Evolutionary conservation across 2,329 filamentous ascomycete genomes (phyloP).

Genomic region (Geosmithia flava): DNA sequence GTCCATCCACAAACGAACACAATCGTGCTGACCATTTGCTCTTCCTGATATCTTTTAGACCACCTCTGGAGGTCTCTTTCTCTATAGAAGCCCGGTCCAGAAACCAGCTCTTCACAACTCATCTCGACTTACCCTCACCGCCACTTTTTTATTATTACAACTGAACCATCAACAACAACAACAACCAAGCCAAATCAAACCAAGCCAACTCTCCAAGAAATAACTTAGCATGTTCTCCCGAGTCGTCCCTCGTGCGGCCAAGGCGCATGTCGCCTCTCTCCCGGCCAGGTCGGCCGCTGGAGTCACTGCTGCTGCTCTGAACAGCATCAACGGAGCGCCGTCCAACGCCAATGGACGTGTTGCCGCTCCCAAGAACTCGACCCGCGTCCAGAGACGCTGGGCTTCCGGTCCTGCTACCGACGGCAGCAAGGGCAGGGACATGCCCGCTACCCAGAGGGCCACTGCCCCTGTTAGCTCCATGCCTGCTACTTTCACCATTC

Average conservation of each 20-base stretch:
- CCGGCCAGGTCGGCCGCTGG: not conserved
- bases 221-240: not conserved
- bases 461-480: slow-evolving; percentile 48
- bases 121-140: not conserved
- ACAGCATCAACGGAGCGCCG: slow-evolving; percentile 1
- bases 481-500: slow-evolving; percentile 83
- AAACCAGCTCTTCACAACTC: not conserved
- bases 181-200: too few relatives aligned
- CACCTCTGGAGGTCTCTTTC: slow-evolving; percentile 29
- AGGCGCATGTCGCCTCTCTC: not conserved
- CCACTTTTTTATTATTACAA: not conserved
- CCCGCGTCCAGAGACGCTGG: not conserved
- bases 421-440: slow-evolving; percentile 57
- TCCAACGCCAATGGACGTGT: not conserved
- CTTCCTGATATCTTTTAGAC: slow-evolving; percentile 13
- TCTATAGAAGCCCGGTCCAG: slow-evolving; percentile 13
- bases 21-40: slow-evolving; percentile 1
- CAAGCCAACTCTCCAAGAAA: too few relatives aligned
- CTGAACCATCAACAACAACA: not conserved
- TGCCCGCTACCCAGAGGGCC: slow-evolving; percentile 46
- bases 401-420: slow-evolving; percentile 32
- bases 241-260: not conserved
- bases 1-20: not conserved
- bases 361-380: not conserved
- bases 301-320: not conserved